phyloP scores from a whole-genome alignment of 2,329 filamentous ascomycete species.

The Trichoderma semiorbis region DNA sequence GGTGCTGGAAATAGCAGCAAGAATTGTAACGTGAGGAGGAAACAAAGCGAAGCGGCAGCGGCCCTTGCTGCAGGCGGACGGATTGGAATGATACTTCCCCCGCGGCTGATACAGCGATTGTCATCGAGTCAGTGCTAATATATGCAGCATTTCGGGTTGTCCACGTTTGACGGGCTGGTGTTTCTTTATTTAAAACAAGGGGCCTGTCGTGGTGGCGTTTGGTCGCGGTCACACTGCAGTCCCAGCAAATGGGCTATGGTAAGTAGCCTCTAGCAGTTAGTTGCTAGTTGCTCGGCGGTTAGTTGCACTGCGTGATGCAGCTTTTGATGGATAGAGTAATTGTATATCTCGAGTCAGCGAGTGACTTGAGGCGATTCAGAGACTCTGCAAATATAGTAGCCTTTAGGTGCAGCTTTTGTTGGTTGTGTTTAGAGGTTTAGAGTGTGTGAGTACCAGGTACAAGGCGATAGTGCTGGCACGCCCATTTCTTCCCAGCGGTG shows the following conservation, averaged over 20 bases:
- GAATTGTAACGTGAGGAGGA: neutral
- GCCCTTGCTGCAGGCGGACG: neutral
- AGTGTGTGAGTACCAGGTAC: neutral
- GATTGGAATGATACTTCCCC: neutral
- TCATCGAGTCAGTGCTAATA: neutral
- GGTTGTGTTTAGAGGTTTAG: neutral
- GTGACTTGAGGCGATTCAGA: neutral
- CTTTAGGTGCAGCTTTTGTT: neutral
- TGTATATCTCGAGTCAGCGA: neutral
- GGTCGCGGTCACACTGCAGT: neutral
- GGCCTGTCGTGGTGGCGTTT: neutral
- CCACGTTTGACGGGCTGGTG: neutral
- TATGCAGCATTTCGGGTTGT: neutral
- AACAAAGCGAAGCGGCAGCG: neutral
- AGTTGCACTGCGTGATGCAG: neutral
- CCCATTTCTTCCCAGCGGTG: neutral
- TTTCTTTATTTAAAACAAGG: neutral
- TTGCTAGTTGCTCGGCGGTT: neutral
- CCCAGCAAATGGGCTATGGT: neutral
- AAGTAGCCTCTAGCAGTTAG: neutral
- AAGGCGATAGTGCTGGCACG: neutral
- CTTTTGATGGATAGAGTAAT: neutral
- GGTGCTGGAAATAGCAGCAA: neutral
- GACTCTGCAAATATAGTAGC: neutral
- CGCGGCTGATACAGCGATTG: neutral